These are phyloP conservation scores for Penicillium sp. DNA, from an alignment of 2,329 filamentous ascomycete species.

Conservation along the genomic window DNA sequence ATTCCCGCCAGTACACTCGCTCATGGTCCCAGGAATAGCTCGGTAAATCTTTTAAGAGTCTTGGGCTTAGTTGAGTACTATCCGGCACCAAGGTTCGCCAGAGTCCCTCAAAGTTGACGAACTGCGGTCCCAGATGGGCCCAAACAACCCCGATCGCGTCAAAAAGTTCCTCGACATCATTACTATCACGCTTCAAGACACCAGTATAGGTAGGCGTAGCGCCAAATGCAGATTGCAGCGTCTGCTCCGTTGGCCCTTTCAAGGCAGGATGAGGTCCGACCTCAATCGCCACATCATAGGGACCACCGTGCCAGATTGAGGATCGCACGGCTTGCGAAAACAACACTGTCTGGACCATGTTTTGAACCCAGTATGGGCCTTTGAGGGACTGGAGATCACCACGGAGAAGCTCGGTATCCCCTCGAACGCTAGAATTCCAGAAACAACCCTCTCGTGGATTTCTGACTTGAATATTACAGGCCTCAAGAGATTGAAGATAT, in stretches of 20 bases:
- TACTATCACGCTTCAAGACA: no score
- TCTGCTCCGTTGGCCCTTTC: neutral
- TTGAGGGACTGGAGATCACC: neutral
- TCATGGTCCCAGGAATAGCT: conserved; percentile 37
- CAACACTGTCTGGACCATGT: neutral
- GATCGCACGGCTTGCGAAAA: neutral
- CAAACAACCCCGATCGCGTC: neutral
- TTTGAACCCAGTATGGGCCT: neutral
- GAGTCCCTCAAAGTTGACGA: neutral
- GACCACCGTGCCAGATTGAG: neutral
- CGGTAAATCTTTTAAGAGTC: conserved; percentile 24
- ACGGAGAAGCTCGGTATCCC: no score
- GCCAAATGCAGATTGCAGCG: neutral
- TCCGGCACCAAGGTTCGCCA: neutral
- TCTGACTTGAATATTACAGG: no score
- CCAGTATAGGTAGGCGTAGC: neutral
- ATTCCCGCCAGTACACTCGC: conserved; percentile 33
- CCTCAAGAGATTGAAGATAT: no score
- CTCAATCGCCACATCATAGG: neutral
- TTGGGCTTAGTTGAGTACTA: no score
- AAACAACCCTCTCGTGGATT: no score
- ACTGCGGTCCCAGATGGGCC: neutral
- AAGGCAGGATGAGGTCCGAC: neutral
- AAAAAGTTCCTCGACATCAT: neutral
- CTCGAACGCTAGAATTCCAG: no score